Percentiles rank a stretch among this genome's conserved stretches.
phyloP scores from a whole-genome alignment of 768 basidiomycete species.

The Boletus coccyginus region DNA sequence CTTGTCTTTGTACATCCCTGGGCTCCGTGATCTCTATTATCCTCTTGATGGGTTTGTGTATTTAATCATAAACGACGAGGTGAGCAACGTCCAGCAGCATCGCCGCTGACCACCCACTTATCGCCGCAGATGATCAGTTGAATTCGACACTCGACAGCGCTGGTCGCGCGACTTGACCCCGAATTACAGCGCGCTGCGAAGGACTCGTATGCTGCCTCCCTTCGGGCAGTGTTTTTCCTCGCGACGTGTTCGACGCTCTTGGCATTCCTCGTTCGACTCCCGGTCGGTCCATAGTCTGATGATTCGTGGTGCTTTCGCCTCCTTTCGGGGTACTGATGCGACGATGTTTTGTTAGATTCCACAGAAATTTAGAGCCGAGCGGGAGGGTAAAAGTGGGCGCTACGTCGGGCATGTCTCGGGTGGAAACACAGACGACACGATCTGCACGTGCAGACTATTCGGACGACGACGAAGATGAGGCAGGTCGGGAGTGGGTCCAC shows the following conservation, averaged over 20 bases:
- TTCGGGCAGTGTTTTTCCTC: constrained; percentile 53
- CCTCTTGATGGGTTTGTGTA: no score
- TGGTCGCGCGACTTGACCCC: constrained; percentile 45
- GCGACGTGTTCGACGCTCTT: constrained; percentile 48
- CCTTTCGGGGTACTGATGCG: not conserved
- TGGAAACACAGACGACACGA: constrained; percentile 5
- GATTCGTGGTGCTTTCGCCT: not conserved
- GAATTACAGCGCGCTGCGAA: constrained; percentile 48
- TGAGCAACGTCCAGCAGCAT: constrained; percentile 12
- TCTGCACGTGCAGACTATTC: constrained; percentile 7
- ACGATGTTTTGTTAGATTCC: constrained; percentile 34
- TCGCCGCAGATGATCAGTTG: constrained; percentile 42
- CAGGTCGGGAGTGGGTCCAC: no score
- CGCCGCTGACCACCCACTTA: not conserved
- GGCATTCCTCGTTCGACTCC: constrained; percentile 50
- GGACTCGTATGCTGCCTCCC: constrained; percentile 50
- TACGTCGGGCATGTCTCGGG: constrained; percentile 1
- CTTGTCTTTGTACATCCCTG: no score
- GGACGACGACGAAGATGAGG: constrained; percentile 8
- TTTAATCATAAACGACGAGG: constrained; percentile 32
- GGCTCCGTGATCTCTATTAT: no score
- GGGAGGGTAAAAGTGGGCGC: not conserved
- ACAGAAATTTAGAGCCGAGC: constrained; percentile 23
- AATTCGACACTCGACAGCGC: constrained; percentile 52
- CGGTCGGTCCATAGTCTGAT: constrained; percentile 35